These are phyloP conservation scores for Trypanosoma melophagium DNA, from an alignment of 208 protist genomes.

Conservation along the genomic window DNA sequence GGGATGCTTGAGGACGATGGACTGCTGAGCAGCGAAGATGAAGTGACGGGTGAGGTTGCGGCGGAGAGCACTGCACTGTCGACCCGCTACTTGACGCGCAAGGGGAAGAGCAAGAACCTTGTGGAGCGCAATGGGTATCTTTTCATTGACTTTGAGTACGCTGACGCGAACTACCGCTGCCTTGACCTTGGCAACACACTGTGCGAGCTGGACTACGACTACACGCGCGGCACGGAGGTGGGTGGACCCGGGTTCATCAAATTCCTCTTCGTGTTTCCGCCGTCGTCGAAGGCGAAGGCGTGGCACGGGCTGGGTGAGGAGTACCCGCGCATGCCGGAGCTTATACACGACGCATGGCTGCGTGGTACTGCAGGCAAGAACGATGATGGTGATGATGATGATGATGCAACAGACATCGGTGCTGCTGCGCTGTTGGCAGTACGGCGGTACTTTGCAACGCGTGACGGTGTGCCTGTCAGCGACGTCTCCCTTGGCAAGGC, in stretches of 20 bases:
- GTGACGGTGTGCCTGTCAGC: conserved; percentile 10
- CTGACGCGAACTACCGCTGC: conserved; percentile 83
- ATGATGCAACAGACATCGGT: conserved; percentile 1
- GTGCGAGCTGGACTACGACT: conserved; percentile 87
- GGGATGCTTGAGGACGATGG: conserved; percentile 15
- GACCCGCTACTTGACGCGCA: conserved; percentile 65
- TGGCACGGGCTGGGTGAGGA: conserved; percentile 59
- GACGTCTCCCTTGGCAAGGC: conserved; percentile 36
- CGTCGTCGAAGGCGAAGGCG: conserved; percentile 35
- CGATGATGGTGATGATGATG: conserved; percentile 1
- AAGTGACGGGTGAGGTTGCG: conserved; percentile 46
- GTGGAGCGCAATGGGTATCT: conserved; percentile 73
- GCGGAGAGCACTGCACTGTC: conserved; percentile 48
- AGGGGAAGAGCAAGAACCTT: conserved; percentile 62
- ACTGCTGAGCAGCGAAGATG: conserved; percentile 41
- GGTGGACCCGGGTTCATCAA: conserved; percentile 81
- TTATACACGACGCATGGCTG: conserved; percentile 67
- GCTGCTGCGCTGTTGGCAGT: conserved; percentile 17
- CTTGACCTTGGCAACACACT: conserved; percentile 83
- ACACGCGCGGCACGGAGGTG: conserved; percentile 66
- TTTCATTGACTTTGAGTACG: conserved; percentile 89
- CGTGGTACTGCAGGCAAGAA: conserved; percentile 2
- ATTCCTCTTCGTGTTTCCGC: conserved; percentile 63
- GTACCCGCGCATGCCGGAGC: conserved; percentile 72
- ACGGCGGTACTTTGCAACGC: conserved; percentile 25